A percentile compares a stretch with the other conserved stretches of the same genome.
phyloP scores from a whole-genome alignment of 495 filamentous ascomycete genomes.

The Hamigera avellanea region DNA sequence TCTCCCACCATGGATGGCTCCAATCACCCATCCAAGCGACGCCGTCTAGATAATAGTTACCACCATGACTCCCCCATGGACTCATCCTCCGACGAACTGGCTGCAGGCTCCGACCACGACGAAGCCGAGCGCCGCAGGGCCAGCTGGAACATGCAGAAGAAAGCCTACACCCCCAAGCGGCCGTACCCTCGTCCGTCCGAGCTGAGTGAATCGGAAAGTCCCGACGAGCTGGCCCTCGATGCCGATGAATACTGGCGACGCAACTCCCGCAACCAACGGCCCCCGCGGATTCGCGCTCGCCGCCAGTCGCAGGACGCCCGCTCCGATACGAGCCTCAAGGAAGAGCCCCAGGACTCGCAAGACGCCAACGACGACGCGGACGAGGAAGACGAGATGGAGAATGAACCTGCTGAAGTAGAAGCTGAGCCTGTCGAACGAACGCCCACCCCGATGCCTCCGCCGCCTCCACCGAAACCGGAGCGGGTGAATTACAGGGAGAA shows the following conservation, averaged over 20 bases:
- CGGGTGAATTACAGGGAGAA: slow-evolving; percentile 47
- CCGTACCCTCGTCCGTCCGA: slow-evolving; percentile 19
- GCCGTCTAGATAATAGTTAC: slow-evolving; percentile 36
- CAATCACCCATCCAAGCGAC: slow-evolving; percentile 40
- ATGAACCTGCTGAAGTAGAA: slow-evolving; percentile 2
- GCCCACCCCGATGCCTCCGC: slow-evolving; percentile 19
- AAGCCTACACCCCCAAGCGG: slow-evolving; percentile 24
- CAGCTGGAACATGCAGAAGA: slow-evolving; percentile 24
- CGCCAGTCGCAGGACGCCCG: slow-evolving; percentile 2
- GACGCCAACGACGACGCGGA: slow-evolving; percentile 4
- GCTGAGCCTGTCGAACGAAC: slow-evolving; percentile 7
- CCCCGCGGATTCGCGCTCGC: slow-evolving; percentile 8
- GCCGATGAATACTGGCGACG: slow-evolving; percentile 29
- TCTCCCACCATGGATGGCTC: slow-evolving; percentile 15
- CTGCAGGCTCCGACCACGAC: slow-evolving; percentile 30
- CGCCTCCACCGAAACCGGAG: slow-evolving; percentile 32
- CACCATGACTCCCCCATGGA: slow-evolving; percentile 21
- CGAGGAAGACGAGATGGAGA: slow-evolving; percentile 2
- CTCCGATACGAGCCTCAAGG: too few relatives aligned
- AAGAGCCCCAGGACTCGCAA: slow-evolving; percentile 6
- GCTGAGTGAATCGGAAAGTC: slow-evolving; percentile 28
- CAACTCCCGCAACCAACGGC: slow-evolving; percentile 8
- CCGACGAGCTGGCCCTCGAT: slow-evolving; percentile 33
- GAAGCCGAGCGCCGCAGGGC: slow-evolving; percentile 27
- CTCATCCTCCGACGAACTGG: slow-evolving; percentile 44